Evolutionary conservation across 768 basidiomycete species (phyloP), one percentile per base, ranked within the genome.

Genomic region (Ephemerocybe angulata): DNA sequence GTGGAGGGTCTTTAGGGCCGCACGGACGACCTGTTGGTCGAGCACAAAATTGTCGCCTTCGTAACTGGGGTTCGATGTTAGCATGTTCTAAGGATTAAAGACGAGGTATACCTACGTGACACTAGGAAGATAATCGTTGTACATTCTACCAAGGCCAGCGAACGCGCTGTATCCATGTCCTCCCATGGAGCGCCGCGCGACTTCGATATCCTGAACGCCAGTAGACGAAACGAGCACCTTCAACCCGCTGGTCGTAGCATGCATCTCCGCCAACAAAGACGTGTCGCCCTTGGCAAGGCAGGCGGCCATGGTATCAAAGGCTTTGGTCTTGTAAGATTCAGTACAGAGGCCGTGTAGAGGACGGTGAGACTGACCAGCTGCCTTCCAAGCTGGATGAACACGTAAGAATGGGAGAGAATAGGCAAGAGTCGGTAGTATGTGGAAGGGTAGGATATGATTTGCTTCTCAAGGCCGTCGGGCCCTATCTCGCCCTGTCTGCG

Each of bases 31-130:
- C 67, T 91, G 89, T 46, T 81, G 76, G 59, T 88, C 85, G 11
- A 91, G 76, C 4, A 90, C 85, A 57, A 79, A 90, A 63, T 91
- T 90, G 62, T 91, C 89, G 13, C 88, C 88, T 70, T 90, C 88
- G 58, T 81, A 89, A 2, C 86, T 87, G 56, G 0, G 40, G 3
- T 28, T 33, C 5, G 15, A 24, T 30, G 10, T 19, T 11, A 38
- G 38, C 25, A 52, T 21, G 17, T 21, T 15, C 29, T 24, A n/a
- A 2, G 11, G 12, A 27, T 1, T 29, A 13, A 17, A 42, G 22
- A 42, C 11, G 40, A 6, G 22, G 22, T 10, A 21, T n/a, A 72
- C 81, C 10, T 62, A 86, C 83, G 87, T 88, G 24, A 76, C 80
- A 50, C 78, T 76, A 0, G 87, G 86, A 2, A 87, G 71, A 58